phyloP scores from a whole-genome alignment of 2,329 filamentous ascomycete species.

The Hymenoscyphus occultus region DNA sequence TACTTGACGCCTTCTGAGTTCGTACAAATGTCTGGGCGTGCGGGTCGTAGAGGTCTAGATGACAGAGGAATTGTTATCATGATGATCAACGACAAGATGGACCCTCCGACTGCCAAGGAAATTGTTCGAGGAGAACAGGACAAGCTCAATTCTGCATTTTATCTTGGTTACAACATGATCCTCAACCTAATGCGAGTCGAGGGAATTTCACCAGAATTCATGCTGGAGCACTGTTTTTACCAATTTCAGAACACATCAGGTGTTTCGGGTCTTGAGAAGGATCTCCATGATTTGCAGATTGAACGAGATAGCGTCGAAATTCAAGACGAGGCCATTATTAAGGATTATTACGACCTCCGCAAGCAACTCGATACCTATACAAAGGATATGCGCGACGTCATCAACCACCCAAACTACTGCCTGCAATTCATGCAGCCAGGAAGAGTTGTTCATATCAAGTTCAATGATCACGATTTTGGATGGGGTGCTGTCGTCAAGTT shows the following conservation, averaged over 20 bases:
- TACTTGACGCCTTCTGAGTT: slow-evolving; percentile 95
- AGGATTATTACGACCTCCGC: slow-evolving; percentile 89
- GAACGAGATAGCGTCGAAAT: slow-evolving; percentile 73
- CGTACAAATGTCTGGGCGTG: slow-evolving; percentile 97
- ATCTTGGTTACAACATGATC: slow-evolving; percentile 99
- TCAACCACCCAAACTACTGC: slow-evolving; percentile 87
- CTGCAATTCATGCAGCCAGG: slow-evolving; percentile 81
- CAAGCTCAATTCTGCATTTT: slow-evolving; percentile 94
- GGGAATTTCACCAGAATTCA: slow-evolving; percentile 96
- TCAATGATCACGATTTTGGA: slow-evolving; percentile 78
- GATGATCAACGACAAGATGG: slow-evolving; percentile 98
- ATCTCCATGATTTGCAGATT: slow-evolving; percentile 74
- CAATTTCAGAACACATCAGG: slow-evolving; percentile 96
- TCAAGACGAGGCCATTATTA: slow-evolving; percentile 80
- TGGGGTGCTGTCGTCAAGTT: slow-evolving; percentile 89
- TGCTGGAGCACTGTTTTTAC: slow-evolving; percentile 97
- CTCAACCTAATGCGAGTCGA: slow-evolving; percentile 96
- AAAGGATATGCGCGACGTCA: slow-evolving; percentile 86
- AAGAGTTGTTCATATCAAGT: slow-evolving; percentile 83
- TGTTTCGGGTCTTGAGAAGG: slow-evolving; percentile 78
- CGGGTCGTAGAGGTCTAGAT: slow-evolving; percentile 93
- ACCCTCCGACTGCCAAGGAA: slow-evolving; percentile 87
- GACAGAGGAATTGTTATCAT: slow-evolving; percentile 98
- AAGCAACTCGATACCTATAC: slow-evolving; percentile 80
- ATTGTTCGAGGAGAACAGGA: slow-evolving; percentile 97